Base-by-base conservation (phyloP, 129 eudicot genomes). In the Flaveria sonorensis region DNA sequence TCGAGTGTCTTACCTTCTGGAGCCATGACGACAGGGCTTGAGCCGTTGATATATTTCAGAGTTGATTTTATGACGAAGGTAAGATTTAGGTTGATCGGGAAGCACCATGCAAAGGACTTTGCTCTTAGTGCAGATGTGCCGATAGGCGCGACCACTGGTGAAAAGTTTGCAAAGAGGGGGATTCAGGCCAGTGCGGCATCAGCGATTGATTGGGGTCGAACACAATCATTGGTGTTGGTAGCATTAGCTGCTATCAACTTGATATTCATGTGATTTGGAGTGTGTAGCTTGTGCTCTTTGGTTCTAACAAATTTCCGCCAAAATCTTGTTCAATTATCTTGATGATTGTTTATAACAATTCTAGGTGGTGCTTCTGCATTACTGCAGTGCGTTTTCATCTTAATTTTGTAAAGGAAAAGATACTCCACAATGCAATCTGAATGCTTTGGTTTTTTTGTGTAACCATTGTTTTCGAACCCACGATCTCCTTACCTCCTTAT, bases 121-220 rank as follows among this genome's bases (percentile, higher is more conserved):
- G 42, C 24, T 14, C 71, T 74, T 74, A 74, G 79, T 61, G 79
- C 79, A 16, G 59, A 74, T 26, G 79, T 74, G 61, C 79, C 79
- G 15, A 74, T 74, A 61, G 79, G 71, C 2, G 46, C 70, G 62
- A 74, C 50, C 48, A 74, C 79, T 0, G 79, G 79, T 74, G 70
- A 60, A 48, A 74, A 74, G 53, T 74, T 57, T 61, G 79, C 70
- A 14, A 74, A 74, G 48, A 61, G 71, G 24, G 71, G 79, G 23
- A 61, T 74, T 61, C 79, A 74, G 79, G 79, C 79, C 2, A 46
- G 79, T 74, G 47, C 12, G 1, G 79, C 20, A 11, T 59, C 70
- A 24, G 9, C 28, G 47, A 74, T 16, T 24, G 48, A 59, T 45
- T 61, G 57, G 70, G 46, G 47, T 74, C 36, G 61, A 5, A 3